Conservation (phyloP, 1,284 basidiomycete species). For the Stygiomarasmius scandens region DNA sequence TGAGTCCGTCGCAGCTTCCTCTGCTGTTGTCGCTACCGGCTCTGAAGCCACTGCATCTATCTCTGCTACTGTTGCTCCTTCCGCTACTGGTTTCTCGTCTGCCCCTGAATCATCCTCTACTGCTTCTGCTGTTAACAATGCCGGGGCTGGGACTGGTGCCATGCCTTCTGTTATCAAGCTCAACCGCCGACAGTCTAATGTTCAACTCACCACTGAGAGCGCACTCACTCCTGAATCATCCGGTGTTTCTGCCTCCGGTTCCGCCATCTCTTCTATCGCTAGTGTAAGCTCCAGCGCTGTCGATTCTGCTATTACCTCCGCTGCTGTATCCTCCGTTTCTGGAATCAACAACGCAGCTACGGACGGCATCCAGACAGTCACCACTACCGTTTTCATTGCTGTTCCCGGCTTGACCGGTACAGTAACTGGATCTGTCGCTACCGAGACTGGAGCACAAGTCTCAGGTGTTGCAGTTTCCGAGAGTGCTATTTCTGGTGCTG, state of each 20-base stretch:
- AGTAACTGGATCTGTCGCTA: constrained; percentile 2
- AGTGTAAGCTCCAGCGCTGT: background rate
- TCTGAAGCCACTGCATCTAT: background rate
- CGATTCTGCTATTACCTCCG: background rate
- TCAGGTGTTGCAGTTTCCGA: background rate
- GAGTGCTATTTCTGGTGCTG: background rate
- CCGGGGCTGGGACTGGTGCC: background rate
- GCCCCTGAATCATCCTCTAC: background rate
- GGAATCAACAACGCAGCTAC: constrained; percentile 1
- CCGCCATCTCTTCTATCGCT: constrained; percentile 3
- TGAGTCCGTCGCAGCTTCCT: constrained; percentile 1
- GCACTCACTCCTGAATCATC: background rate
- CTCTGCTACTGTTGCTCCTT: background rate
- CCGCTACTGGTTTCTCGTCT: background rate
- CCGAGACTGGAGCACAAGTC: background rate
- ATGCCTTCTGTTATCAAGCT: background rate
- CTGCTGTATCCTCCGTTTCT: background rate
- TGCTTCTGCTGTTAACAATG: background rate
- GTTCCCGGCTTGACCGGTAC: constrained; percentile 4
- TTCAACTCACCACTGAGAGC: background rate
- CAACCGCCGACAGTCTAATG: background rate
- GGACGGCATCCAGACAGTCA: constrained; percentile 7
- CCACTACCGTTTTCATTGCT: constrained; percentile 10
- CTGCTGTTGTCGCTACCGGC: constrained; percentile 1
- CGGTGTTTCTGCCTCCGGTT: background rate